Evolutionary conservation across 2,329 filamentous ascomycete species (phyloP).

Genomic region (Fusarium poae): DNA sequence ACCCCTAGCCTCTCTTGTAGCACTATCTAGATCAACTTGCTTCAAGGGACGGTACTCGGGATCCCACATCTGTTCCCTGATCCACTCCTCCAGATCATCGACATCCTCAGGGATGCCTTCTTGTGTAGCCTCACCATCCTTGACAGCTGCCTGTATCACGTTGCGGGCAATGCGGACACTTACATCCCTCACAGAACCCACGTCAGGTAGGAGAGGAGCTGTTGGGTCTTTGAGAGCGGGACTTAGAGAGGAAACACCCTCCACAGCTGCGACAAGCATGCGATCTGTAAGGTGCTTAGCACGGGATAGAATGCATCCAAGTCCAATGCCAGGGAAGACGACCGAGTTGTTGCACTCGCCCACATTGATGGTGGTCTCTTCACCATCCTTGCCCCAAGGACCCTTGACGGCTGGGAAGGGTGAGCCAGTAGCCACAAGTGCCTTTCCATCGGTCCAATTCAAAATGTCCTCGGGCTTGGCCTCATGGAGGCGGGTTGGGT

Average conservation of each 20-base stretch:
- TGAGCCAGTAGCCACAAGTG: conserved; percentile 84
- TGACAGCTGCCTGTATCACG: conserved; percentile 78
- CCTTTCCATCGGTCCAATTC: conserved; percentile 82
- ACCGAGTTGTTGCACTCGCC: conserved; percentile 93
- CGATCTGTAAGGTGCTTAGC: conserved; percentile 76
- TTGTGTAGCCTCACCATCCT: conserved; percentile 76
- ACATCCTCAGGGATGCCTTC: conserved; percentile 71
- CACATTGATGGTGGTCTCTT: conserved; percentile 61
- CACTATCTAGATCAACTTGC: conserved; percentile 64
- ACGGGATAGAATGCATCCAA: conserved; percentile 80
- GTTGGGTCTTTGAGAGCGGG: conserved; percentile 75
- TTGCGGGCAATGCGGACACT: conserved; percentile 82
- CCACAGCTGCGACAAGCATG: conserved; percentile 85
- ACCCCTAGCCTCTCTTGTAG: conserved; percentile 67
- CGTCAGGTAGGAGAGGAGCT: conserved; percentile 80
- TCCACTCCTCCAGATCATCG: conserved; percentile 75
- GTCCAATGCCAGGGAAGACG: conserved; percentile 86
- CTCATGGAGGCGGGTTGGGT: conserved; percentile 87
- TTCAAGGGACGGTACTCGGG: conserved; percentile 75
- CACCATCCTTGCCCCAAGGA: conserved; percentile 63
- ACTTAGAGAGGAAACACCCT: conserved; percentile 77
- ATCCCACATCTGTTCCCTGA: conserved; percentile 84
- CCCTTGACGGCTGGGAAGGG: conserved; percentile 81
- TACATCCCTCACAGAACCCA: conserved; percentile 78
- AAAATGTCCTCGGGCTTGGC: conserved; percentile 82